phyloP scores from a whole-genome alignment of 176 grass and related monocot species.

The Bolboschoenus planiculmis region DNA sequence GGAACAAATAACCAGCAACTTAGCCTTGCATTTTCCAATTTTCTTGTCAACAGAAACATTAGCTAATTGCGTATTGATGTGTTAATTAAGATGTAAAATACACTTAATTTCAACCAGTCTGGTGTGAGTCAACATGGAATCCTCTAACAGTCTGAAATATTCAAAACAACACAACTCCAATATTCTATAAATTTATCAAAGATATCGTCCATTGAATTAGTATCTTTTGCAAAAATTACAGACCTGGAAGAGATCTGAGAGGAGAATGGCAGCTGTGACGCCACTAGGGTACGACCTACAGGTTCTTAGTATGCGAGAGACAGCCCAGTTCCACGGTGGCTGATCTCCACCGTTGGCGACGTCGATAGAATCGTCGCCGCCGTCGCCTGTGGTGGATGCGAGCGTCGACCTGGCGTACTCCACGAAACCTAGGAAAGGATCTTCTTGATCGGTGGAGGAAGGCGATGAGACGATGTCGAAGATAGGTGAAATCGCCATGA shows the following conservation, averaged over 20 bases:
- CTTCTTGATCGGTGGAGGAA: slow-evolving; percentile 18
- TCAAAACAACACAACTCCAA: neutral
- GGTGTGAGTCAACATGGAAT: too few relatives aligned
- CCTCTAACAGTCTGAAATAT: too few relatives aligned
- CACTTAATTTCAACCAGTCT: neutral
- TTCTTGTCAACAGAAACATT: neutral
- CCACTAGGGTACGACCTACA: slow-evolving; percentile 82
- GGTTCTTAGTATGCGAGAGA: slow-evolving; percentile 67
- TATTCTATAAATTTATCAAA: neutral
- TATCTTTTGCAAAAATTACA: neutral
- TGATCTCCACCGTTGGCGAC: neutral
- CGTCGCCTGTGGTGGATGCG: slow-evolving; percentile 18
- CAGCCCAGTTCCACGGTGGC: slow-evolving; percentile 65
- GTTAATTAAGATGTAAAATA: neutral
- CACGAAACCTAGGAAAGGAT: slow-evolving; percentile 55
- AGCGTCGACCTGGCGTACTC: slow-evolving; percentile 63
- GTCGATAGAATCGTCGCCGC: slow-evolving; percentile 15
- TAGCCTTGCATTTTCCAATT: neutral
- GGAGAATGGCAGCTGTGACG: slow-evolving; percentile 77
- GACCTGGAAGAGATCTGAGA: slow-evolving; percentile 95
- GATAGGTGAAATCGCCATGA: neutral
- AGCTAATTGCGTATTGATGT: neutral
- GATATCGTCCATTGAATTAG: neutral
- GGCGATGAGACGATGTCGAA: neutral
- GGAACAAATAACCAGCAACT: neutral